A percentile compares a stretch with the other conserved stretches of the same genome.
Evolutionary conservation across 148 eudicot genomes (phyloP).

Genomic region (Amaranthus hypochondriacus): DNA sequence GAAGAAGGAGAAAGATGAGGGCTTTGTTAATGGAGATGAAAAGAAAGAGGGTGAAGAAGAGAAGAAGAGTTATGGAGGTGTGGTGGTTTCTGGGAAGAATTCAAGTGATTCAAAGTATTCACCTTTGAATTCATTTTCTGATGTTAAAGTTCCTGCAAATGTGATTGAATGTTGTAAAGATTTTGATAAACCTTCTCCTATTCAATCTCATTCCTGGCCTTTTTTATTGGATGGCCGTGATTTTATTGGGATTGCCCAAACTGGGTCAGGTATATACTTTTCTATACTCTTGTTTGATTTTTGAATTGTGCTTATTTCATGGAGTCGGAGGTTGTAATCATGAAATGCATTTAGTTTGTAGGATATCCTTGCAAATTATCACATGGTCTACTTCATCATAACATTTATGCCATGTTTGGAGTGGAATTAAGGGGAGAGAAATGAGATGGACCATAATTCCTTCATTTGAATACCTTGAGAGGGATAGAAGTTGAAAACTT

Average conservation of each 20-base stretch:
- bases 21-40: constrained; percentile 16
- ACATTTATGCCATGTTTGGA: neutral
- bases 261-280: constrained; percentile 74
- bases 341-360: neutral
- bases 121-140: constrained; percentile 52
- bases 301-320: neutral
- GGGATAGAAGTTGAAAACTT: too few species aligned
- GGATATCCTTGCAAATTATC: neutral
- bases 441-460: too few species aligned
- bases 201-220: constrained; percentile 96
- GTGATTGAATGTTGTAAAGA: constrained; percentile 72
- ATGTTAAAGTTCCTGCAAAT: constrained; percentile 53
- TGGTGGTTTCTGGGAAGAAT: constrained; percentile 76
- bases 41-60: constrained; percentile 31
- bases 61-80: constrained; percentile 43
- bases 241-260: constrained; percentile 92
- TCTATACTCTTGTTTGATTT: neutral
- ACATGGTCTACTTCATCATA: too few species aligned
- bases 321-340: too few species aligned
- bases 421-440: too few species aligned
- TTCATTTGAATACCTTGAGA: too few species aligned
- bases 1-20: constrained; percentile 15
- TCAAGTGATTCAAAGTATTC: constrained; percentile 43
- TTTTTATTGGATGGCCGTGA: constrained; percentile 72
- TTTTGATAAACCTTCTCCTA: constrained; percentile 85